phyloP scores from a whole-genome alignment of 176 grass and related monocot species.

The Avena eriantha region DNA sequence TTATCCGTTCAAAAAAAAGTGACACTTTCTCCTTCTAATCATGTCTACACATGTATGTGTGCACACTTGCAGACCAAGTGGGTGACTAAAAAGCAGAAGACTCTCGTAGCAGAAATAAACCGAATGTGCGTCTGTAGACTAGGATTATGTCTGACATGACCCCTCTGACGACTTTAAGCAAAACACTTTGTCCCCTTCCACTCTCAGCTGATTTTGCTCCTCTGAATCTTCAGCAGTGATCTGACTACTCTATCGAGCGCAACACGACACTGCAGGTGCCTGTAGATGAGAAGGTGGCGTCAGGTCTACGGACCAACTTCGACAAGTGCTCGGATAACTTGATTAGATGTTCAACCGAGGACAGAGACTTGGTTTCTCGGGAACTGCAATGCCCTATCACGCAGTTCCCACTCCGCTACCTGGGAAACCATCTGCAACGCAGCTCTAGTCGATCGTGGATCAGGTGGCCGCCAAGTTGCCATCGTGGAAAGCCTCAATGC shows the following conservation, averaged over 20 bases:
- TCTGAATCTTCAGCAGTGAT: neutral
- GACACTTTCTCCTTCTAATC: too few relatives aligned
- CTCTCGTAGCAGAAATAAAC: neutral
- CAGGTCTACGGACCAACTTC: too few relatives aligned
- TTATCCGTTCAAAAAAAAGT: too few relatives aligned
- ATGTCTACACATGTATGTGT: neutral
- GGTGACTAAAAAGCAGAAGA: neutral
- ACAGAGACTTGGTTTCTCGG: too few relatives aligned
- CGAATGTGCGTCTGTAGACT: neutral
- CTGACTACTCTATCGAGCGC: neutral
- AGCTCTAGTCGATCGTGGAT: too few relatives aligned
- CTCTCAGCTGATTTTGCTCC: neutral
- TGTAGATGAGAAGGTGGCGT: neutral
- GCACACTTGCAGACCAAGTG: neutral
- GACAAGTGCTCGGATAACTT: too few relatives aligned
- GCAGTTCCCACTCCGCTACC: too few relatives aligned
- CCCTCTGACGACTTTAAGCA: neutral
- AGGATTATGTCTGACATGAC: neutral
- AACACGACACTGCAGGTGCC: neutral
- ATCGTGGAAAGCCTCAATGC: too few relatives aligned
- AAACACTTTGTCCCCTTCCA: neutral
- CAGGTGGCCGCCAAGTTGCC: too few relatives aligned
- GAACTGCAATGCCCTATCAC: too few relatives aligned
- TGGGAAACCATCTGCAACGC: too few relatives aligned
- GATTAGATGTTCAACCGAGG: too few relatives aligned